Evolutionary conservation across 2,329 filamentous ascomycete genomes (phyloP), one percentile per base, ranked within the genome.

Genomic region (Neonectria coccinea): DNA sequence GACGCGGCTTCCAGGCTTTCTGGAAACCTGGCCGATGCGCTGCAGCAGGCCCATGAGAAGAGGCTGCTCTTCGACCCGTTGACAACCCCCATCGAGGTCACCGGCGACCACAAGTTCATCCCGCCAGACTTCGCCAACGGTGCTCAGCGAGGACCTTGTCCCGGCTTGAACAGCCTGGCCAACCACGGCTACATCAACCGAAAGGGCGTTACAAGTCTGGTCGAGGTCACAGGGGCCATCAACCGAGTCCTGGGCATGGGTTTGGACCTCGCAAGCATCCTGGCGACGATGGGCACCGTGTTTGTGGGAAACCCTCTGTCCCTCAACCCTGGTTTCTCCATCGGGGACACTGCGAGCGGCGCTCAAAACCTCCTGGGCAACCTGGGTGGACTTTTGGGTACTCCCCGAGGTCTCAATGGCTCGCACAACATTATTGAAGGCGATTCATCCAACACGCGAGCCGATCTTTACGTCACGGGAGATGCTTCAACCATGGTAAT

Each of bases 391-490:
- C 75, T 84, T 2, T 73, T 84, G 1, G 80, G 82, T 3, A 76
- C 76, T 5, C 82, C 82, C 1, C 78, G 79, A 20, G 68, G 68
- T 5, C 77, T 87, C 2, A 79, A 78, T 16, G 82, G 82, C 18
- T 82, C 82, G 2, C 86, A 88, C 71, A 87, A 87, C 70, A 83
- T 83, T 62, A 83, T 86, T 67, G 85, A 88, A 75, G 76, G 80
- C 1, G 85, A 88, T 73, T 82, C 77, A 0, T 86, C 84, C 45
- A 78, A 81, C 44, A 86, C 84, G 0, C 79, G 70, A 10, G 80
- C 80, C 16, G 85, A 88, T 64, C 75, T 88, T 0, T 87, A 87
- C 67, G 67, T 78, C 18, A 83, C 81, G 1, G 82, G 83, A 3
- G 82, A 88, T 66, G 80, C 80, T 56, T 82, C 79, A 55, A 81